Conservation (phyloP, 2,329 filamentous ascomycete species). For the Thielaviopsis euricoi region DNA sequence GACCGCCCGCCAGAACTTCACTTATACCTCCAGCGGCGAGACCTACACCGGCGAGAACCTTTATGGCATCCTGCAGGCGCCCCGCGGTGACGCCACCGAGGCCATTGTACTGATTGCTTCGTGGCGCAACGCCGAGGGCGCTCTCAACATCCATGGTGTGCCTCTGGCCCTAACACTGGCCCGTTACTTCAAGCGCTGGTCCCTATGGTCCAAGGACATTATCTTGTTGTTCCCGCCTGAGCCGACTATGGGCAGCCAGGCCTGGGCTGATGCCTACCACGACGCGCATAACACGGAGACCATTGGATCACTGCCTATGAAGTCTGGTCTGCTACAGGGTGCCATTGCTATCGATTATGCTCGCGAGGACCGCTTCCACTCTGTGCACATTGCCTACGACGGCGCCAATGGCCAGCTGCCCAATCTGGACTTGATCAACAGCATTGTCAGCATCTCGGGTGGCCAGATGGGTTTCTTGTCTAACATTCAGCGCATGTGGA, state of each 20-base stretch:
- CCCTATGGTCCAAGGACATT: conserved; percentile 96
- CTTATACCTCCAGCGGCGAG: conserved; percentile 63
- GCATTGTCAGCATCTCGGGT: conserved; percentile 68
- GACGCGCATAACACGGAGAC: conserved; percentile 59
- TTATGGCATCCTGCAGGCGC: conserved; percentile 85
- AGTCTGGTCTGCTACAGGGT: conserved; percentile 84
- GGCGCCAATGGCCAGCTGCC: conserved; percentile 90
- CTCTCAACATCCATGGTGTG: conserved; percentile 74
- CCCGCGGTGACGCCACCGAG: conserved; percentile 88
- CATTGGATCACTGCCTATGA: conserved; percentile 66
- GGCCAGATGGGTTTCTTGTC: conserved; percentile 85
- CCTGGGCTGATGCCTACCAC: conserved; percentile 97
- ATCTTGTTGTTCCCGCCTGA: conserved; percentile 82
- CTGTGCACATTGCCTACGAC: conserved; percentile 83
- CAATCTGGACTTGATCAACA: conserved; percentile 92
- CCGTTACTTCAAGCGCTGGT: conserved; percentile 96
- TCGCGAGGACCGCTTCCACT: conserved; percentile 68
- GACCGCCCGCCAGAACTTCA: conserved; percentile 73
- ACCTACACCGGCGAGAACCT: conserved; percentile 70
- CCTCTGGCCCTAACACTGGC: conserved; percentile 73
- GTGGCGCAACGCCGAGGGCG: conserved; percentile 66
- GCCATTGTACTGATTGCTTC: conserved; percentile 84
- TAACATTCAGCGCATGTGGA: conserved; percentile 74
- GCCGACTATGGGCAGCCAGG: conserved; percentile 77
- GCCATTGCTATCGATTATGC: conserved; percentile 90